A percentile compares a stretch with the other conserved stretches of the same genome.
phyloP scores from a whole-genome alignment of 805 yeast genomes.

The Candida ponderosae region DNA sequence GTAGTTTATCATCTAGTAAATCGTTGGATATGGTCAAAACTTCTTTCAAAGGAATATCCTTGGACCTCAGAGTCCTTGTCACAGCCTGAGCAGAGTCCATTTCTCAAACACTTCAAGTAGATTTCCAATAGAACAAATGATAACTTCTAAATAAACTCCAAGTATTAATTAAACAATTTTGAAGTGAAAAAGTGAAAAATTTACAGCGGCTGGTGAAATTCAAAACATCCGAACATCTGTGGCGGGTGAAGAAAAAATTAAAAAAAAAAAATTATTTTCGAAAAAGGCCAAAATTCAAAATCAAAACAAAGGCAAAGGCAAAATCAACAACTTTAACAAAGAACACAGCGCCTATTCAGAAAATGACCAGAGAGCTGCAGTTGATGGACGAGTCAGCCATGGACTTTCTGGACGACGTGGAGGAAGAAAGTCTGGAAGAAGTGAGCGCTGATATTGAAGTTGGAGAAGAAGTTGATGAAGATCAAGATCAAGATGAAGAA shows the following conservation, averaged over 20 bases:
- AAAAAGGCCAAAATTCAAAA: no score
- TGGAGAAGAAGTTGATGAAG: slow-evolving; percentile 3
- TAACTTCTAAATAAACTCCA: no score
- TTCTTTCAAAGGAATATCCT: slow-evolving; percentile 33
- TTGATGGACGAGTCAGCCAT: background rate
- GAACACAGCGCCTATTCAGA: slow-evolving; percentile 10
- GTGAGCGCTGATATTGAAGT: slow-evolving; percentile 1
- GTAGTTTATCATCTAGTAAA: slow-evolving; percentile 24
- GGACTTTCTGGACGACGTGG: slow-evolving; percentile 15
- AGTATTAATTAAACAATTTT: no score
- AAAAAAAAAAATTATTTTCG: no score
- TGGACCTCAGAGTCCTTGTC: slow-evolving; percentile 52
- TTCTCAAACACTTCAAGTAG: background rate
- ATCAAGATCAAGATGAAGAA: background rate
- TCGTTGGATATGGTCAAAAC: slow-evolving; percentile 28
- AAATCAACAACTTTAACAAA: slow-evolving; percentile 1
- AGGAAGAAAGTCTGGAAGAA: slow-evolving; percentile 14
- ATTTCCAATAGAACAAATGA: no score
- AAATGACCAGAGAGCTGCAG: slow-evolving; percentile 6
- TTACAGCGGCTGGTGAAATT: no score
- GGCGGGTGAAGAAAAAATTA: no score
- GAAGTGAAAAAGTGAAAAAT: no score
- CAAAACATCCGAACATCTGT: no score
- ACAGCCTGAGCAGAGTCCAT: slow-evolving; percentile 38
- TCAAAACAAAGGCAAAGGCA: slow-evolving; percentile 9